These are phyloP conservation scores for Mycena alexandri DNA, from an alignment of 768 basidiomycete genomes.

Conservation along the genomic window DNA sequence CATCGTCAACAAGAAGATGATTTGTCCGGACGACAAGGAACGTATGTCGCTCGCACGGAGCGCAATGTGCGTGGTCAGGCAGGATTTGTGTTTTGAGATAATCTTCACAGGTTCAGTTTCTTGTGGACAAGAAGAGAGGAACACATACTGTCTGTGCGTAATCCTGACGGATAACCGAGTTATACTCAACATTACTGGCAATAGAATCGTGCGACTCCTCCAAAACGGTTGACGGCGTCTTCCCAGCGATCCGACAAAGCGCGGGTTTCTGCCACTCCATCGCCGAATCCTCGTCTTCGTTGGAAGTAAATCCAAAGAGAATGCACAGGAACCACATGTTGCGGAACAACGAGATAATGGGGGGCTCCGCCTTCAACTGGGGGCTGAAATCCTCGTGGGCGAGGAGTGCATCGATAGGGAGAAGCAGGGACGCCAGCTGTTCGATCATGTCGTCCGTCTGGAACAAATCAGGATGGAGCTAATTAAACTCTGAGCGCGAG, in stretches of 20 bases:
- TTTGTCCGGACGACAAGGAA: slow-evolving; percentile 82
- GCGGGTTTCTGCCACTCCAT: slow-evolving; percentile 87
- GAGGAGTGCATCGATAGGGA: slow-evolving; percentile 92
- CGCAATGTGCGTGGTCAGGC: slow-evolving; percentile 75
- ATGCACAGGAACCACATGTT: slow-evolving; percentile 96
- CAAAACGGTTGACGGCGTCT: slow-evolving; percentile 87
- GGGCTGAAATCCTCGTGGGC: slow-evolving; percentile 77
- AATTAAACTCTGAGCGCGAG: slow-evolving; percentile 14
- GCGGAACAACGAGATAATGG: slow-evolving; percentile 83
- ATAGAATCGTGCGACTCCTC: slow-evolving; percentile 88
- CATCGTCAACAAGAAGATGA: slow-evolving; percentile 87
- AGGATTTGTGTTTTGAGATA: slow-evolving; percentile 72
- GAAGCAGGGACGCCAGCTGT: slow-evolving; percentile 87
- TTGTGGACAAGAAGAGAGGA: neutral
- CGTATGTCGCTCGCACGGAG: slow-evolving; percentile 77
- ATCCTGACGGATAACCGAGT: slow-evolving; percentile 89
- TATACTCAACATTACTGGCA: slow-evolving; percentile 92
- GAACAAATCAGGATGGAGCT: slow-evolving; percentile 15
- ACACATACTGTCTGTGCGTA: slow-evolving; percentile 77
- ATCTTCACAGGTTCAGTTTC: slow-evolving; percentile 61
- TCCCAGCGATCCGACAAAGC: slow-evolving; percentile 82
- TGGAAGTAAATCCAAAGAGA: slow-evolving; percentile 83
- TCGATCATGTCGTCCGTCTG: slow-evolving; percentile 88
- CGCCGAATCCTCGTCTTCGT: slow-evolving; percentile 68
- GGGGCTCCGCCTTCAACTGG: slow-evolving; percentile 64